These are phyloP conservation scores for Viola pubescens DNA, from an alignment of 441 rosid species.

Conservation along the genomic window DNA sequence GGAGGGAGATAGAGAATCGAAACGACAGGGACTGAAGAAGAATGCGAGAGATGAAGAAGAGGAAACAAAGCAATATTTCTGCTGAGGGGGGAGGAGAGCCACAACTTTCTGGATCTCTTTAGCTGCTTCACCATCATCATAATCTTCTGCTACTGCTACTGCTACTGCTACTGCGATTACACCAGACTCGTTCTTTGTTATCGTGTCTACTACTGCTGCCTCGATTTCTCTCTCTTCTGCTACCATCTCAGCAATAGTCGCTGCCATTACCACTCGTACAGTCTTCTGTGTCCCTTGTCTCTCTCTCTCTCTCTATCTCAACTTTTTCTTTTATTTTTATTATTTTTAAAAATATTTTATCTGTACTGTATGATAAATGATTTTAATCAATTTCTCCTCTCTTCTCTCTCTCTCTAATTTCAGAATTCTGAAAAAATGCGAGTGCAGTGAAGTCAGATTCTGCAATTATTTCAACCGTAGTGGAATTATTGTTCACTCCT, in stretches of 20 bases:
- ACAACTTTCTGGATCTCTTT: no score
- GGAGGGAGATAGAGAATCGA: no score
- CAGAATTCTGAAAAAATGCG: no score
- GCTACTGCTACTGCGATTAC: not conserved
- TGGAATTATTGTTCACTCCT: constrained; percentile 9
- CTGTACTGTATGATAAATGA: not conserved
- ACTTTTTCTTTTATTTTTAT: not conserved
- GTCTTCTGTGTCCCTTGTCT: constrained; percentile 2
- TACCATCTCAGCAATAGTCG: constrained; percentile 18
- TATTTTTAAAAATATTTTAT: not conserved
- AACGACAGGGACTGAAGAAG: no score
- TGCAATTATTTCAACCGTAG: constrained; percentile 1
- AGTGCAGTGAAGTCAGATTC: constrained; percentile 4
- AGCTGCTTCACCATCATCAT: no score
- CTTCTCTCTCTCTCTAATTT: no score
- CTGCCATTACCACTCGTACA: constrained; percentile 21
- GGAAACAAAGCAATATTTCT: no score
- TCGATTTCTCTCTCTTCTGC: constrained; percentile 22
- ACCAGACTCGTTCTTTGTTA: not conserved
- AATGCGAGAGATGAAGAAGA: no score
- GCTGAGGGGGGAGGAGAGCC: no score
- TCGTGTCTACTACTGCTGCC: constrained; percentile 2
- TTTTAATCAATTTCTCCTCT: not conserved
- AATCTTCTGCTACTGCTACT: no score
- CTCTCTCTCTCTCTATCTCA: not conserved